These are phyloP conservation scores for Corchorus capsularis DNA, from an alignment of 345 rosid genomes.

Conservation along the genomic window DNA sequence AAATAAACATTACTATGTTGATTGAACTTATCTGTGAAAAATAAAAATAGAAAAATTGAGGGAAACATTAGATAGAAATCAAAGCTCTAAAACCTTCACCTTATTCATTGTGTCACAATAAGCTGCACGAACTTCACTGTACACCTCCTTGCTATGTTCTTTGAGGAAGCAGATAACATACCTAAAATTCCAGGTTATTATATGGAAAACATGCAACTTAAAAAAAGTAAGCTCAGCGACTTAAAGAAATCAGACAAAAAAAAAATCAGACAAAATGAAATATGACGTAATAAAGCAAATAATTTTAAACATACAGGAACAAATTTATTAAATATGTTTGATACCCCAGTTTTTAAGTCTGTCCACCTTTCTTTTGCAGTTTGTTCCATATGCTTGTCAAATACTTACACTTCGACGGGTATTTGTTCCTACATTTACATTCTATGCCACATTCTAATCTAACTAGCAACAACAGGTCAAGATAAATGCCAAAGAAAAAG, in stretches of 20 bases:
- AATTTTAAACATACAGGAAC: too few relatives aligned
- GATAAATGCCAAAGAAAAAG: too few relatives aligned
- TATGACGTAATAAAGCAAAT: too few relatives aligned
- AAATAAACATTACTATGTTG: not conserved
- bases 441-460: too few relatives aligned
- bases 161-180: constrained; percentile 80
- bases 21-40: not conserved
- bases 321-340: too few relatives aligned
- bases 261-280: not conserved
- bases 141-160: constrained; percentile 92
- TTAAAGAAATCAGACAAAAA: not conserved
- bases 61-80: not conserved
- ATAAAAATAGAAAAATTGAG: not conserved
- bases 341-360: too few relatives aligned
- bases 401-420: too few relatives aligned
- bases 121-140: constrained; percentile 86
- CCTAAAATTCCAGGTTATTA: constrained; percentile 46
- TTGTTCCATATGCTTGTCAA: too few relatives aligned
- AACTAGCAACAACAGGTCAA: too few relatives aligned
- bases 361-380: too few relatives aligned
- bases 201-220: constrained; percentile 17
- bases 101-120: constrained; percentile 96
- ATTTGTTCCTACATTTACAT: too few relatives aligned
- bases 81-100: constrained; percentile 45
- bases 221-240: not conserved